Conservation (phyloP, 2,329 filamentous ascomycete species). For the Calonectria fujianensis region DNA sequence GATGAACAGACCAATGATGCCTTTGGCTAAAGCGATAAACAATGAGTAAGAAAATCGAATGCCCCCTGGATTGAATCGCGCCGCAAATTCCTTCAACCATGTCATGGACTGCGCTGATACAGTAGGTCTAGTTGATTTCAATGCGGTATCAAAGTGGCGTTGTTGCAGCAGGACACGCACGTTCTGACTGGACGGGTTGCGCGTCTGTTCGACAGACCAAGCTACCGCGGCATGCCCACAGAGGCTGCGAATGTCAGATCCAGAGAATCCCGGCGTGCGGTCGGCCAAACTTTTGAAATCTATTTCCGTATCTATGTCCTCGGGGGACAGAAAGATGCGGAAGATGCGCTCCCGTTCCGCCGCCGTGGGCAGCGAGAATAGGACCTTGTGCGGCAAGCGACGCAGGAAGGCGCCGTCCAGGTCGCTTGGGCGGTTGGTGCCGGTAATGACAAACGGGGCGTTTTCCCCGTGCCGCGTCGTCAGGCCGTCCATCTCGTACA, state of each 20-base stretch:
- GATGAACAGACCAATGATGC: no score
- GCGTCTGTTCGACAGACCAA: conserved; percentile 3
- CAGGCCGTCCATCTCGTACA: conserved; percentile 11
- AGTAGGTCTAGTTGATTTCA: neutral
- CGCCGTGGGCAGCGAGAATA: neutral
- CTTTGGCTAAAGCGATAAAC: neutral
- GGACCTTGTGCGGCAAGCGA: neutral
- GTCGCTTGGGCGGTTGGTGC: conserved; percentile 1
- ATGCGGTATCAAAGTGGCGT: neutral
- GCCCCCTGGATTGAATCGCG: neutral
- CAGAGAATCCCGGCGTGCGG: neutral
- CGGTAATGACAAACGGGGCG: neutral
- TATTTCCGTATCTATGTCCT: neutral
- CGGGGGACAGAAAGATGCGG: neutral
- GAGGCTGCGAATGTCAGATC: conserved; percentile 9
- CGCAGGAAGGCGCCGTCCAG: conserved; percentile 5
- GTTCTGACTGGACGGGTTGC: neutral
- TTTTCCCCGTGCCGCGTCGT: neutral
- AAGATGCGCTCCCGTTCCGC: conserved; percentile 14
- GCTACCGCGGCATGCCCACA: conserved; percentile 2
- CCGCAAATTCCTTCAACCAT: neutral
- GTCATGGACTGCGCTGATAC: neutral
- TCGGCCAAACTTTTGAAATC: neutral
- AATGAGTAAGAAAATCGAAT: neutral
- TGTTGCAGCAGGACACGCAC: neutral